phyloP scores from a whole-genome alignment of 352 stramenopile genomes.

The Pythium pyrilobum region DNA sequence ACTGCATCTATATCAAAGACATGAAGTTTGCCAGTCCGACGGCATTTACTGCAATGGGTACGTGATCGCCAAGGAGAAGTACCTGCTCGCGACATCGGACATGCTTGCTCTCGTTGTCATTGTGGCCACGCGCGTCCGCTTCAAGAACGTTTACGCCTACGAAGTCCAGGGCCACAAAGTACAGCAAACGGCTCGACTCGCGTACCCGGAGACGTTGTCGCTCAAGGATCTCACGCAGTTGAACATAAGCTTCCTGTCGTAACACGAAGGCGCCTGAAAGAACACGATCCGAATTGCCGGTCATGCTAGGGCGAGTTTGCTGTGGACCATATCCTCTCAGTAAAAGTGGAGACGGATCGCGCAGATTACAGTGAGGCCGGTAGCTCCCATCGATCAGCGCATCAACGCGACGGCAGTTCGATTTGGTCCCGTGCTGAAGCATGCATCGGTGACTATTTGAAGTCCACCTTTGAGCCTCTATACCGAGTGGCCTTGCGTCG shows the following conservation, averaged over 20 bases:
- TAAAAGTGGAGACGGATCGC: too few relatives aligned
- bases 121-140: constrained; percentile 32
- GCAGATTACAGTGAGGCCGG: too few relatives aligned
- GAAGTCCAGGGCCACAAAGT: constrained; percentile 22
- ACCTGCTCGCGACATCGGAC: constrained; percentile 36
- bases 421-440: too few relatives aligned
- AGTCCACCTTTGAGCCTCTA: too few relatives aligned
- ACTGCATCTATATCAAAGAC: constrained; percentile 32
- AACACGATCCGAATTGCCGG: too few relatives aligned
- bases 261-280: too few relatives aligned
- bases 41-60: constrained; percentile 59
- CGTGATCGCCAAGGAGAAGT: constrained; percentile 49
- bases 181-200: constrained; percentile 22
- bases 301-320: too few relatives aligned
- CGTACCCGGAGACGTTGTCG: constrained; percentile 30
- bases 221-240: constrained; percentile 20
- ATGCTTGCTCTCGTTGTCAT: constrained; percentile 34
- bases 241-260: constrained; percentile 6
- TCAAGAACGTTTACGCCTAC: constrained; percentile 46
- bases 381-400: too few relatives aligned
- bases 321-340: too few relatives aligned
- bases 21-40: constrained; percentile 30
- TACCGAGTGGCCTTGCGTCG: too few relatives aligned
- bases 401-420: too few relatives aligned
- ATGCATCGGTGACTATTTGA: too few relatives aligned